Percentiles rank a stretch among this genome's conserved stretches.
Evolutionary conservation across 2,329 filamentous ascomycete genomes (phyloP).

Genomic region (Calonectria hawksworthii): DNA sequence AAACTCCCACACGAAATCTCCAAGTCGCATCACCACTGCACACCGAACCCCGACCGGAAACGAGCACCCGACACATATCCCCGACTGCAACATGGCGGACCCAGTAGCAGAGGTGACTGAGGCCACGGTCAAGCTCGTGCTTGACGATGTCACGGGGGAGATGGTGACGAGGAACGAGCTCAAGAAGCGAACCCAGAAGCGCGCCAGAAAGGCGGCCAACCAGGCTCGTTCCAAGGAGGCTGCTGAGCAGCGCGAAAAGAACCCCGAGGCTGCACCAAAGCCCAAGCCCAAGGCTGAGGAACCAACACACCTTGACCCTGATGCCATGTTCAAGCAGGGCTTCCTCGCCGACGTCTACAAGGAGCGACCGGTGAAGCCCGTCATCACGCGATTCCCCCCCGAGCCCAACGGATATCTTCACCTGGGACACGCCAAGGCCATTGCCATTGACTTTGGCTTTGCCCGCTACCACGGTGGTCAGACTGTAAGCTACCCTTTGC

Average conservation of each 20-base stretch:
- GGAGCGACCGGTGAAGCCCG: constrained; percentile 72
- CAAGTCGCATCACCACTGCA: constrained; percentile 12
- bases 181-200: constrained; percentile 72
- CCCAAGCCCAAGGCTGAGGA: constrained; percentile 64
- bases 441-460: constrained; percentile 97
- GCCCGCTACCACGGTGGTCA: constrained; percentile 85
- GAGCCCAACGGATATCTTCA: constrained; percentile 96
- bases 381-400: constrained; percentile 82
- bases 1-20: constrained; percentile 31
- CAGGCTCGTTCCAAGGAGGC: constrained; percentile 62
- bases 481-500: constrained; percentile 43
- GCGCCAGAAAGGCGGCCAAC: constrained; percentile 68
- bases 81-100: constrained; percentile 40
- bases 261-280: constrained; percentile 53
- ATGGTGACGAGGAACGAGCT: constrained; percentile 75
- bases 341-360: constrained; percentile 82
- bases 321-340: constrained; percentile 84
- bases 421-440: constrained; percentile 95
- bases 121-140: constrained; percentile 66
- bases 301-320: constrained; percentile 61
- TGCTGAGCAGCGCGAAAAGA: constrained; percentile 48
- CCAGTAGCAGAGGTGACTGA: constrained; percentile 45
- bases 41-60: constrained; percentile 4
- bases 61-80: constrained; percentile 7
- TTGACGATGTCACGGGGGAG: constrained; percentile 75